Conservation (phyloP, 2,329 filamentous ascomycete species). For the Podosphaera leucotricha region DNA sequence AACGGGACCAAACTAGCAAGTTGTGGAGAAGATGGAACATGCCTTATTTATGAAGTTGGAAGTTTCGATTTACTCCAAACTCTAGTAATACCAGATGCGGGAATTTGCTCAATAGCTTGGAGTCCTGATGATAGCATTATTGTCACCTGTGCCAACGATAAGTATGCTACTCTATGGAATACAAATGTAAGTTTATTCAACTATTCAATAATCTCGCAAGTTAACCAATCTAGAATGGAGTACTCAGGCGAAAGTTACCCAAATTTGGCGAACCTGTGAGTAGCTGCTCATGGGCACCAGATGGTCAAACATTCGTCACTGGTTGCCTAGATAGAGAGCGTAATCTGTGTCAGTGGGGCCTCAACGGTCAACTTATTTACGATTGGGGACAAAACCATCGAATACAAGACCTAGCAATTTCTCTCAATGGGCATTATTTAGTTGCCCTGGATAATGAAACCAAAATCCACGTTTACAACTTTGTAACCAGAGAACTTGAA, state of each 20-base stretch:
- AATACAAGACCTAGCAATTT: conserved; percentile 67
- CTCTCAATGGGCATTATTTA: conserved; percentile 54
- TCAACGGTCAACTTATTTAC: conserved; percentile 34
- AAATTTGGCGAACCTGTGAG: conserved; percentile 69
- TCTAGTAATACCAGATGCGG: conserved; percentile 39
- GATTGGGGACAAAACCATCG: conserved; percentile 50
- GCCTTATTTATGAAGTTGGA: conserved; percentile 62
- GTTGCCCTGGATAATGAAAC: conserved; percentile 51
- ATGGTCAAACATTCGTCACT: conserved; percentile 56
- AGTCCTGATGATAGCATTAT: conserved; percentile 77
- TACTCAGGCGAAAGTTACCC: conserved; percentile 36
- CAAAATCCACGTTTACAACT: conserved; percentile 63
- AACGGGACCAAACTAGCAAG: conserved; percentile 65
- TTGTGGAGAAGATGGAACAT: conserved; percentile 48
- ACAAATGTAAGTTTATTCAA: conserved; percentile 26
- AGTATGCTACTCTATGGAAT: conserved; percentile 54
- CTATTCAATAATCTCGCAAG: not conserved
- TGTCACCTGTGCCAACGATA: conserved; percentile 60
- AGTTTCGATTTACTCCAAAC: conserved; percentile 40
- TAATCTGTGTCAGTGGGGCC: conserved; percentile 48
- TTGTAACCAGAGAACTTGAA: conserved; percentile 46
- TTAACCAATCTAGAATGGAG: conserved; percentile 29
- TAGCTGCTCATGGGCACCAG: conserved; percentile 68
- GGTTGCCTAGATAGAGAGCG: conserved; percentile 46
- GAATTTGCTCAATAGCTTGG: conserved; percentile 67